phyloP scores from a whole-genome alignment of 2,329 filamentous ascomycete genomes.

The Tolypocladium sp. region DNA sequence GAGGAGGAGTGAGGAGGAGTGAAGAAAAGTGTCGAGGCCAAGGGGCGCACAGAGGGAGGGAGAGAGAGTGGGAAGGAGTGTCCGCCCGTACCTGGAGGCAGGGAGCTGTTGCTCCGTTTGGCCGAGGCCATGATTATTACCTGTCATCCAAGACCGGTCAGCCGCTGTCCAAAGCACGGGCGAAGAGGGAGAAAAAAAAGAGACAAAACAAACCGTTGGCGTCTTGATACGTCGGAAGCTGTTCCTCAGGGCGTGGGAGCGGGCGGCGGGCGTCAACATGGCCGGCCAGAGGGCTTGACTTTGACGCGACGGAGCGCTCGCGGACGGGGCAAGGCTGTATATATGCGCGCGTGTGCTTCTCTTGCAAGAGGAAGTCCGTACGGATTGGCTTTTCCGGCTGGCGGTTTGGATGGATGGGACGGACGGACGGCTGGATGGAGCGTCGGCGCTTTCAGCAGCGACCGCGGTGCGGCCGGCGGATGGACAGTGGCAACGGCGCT shows the following conservation, averaged over 20 bases:
- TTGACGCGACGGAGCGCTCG: background rate
- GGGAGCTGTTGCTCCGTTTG: conserved; percentile 48
- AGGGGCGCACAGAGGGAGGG: background rate
- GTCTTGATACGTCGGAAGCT: conserved; percentile 20
- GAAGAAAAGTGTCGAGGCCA: background rate
- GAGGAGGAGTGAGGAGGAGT: background rate
- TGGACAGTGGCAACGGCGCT: background rate
- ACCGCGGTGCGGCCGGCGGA: background rate
- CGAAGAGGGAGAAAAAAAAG: background rate
- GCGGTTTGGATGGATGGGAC: background rate
- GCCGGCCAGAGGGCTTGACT: conserved; percentile 10
- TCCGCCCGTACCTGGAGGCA: conserved; percentile 35
- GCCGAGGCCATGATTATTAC: conserved; percentile 39
- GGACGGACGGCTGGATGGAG: background rate
- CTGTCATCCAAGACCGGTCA: background rate
- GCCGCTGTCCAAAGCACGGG: background rate
- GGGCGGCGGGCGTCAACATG: conserved; percentile 25
- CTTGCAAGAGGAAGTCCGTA: no score
- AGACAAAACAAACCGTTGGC: conserved; percentile 6
- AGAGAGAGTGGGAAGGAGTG: background rate
- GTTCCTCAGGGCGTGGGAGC: conserved; percentile 22
- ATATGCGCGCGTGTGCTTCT: background rate
- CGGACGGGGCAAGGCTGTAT: background rate
- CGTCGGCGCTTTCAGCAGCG: background rate
- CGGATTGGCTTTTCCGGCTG: no score